phyloP scores from a whole-genome alignment of 2,329 filamentous ascomycete genomes.

The Cladophialophora chaetospira region DNA sequence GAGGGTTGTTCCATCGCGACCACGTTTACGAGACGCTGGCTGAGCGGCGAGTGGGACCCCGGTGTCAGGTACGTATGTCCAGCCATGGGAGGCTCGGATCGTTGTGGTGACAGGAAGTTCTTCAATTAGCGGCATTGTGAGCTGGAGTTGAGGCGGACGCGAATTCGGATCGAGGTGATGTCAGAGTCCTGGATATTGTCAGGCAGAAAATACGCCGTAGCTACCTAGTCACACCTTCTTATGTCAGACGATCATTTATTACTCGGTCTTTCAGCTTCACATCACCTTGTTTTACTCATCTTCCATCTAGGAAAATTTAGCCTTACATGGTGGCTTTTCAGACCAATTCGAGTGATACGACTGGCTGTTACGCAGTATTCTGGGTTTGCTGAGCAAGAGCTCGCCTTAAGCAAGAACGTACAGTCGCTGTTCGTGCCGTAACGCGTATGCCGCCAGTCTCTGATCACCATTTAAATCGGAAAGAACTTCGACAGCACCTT shows the following conservation, averaged over 20 bases:
- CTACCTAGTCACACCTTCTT: no score
- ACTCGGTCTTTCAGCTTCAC: not conserved
- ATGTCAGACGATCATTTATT: not conserved
- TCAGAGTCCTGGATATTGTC: no score
- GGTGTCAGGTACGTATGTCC: conserved; percentile 86
- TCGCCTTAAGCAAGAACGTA: not conserved
- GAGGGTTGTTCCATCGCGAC: conserved; percentile 60
- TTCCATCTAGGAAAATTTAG: no score
- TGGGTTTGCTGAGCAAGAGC: no score
- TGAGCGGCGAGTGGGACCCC: conserved; percentile 57
- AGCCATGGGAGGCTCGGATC: conserved; percentile 69
- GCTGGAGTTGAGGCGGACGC: not conserved
- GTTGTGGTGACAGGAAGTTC: conserved; percentile 70
- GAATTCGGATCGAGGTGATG: no score
- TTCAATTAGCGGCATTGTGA: conserved; percentile 70
- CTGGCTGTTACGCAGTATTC: no score
- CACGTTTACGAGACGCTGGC: conserved; percentile 43
- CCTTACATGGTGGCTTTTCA: no score
- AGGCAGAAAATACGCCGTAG: no score
- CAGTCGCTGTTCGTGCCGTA: not conserved
- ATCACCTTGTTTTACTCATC: no score
- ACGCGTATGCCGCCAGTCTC: not conserved
- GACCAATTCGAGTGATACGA: no score
- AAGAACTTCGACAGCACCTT: not conserved
- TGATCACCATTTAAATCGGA: not conserved